Evolutionary conservation across 2,329 filamentous ascomycete species (phyloP).

Genomic region (Monosporascus sp.): DNA sequence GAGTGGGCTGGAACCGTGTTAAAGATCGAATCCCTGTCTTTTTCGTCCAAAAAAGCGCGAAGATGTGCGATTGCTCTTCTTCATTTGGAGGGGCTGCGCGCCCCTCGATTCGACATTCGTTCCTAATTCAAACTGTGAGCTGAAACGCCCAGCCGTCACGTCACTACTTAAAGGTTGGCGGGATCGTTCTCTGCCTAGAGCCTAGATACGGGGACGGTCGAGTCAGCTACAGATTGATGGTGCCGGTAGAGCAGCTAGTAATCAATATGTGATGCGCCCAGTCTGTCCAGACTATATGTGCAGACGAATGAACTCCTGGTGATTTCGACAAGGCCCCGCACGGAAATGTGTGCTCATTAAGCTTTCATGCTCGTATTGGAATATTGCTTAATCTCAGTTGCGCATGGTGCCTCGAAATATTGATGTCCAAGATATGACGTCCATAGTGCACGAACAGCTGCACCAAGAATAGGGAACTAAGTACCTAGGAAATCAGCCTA

Average conservation of each 20-base stretch:
- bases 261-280: too few species aligned
- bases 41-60: neutral
- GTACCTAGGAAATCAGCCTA: neutral
- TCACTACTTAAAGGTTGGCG: neutral
- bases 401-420: neutral
- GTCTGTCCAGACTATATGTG: too few species aligned
- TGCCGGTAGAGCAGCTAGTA: too few species aligned
- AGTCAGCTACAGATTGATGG: too few species aligned
- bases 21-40: neutral
- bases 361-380: neutral
- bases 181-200: too few species aligned
- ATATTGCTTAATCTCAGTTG: neutral
- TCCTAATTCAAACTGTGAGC: neutral
- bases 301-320: too few species aligned
- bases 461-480: neutral
- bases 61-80: neutral
- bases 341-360: too few species aligned
- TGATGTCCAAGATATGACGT: neutral
- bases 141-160: slow-evolving; percentile 1
- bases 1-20: neutral
- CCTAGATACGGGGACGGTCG: too few species aligned
- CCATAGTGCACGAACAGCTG: neutral
- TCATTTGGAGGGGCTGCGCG: neutral
- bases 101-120: neutral
- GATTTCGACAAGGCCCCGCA: too few species aligned